Percentiles rank a stretch among this genome's conserved stretches.
These are phyloP conservation scores for Wakefieldia striispora DNA, from an alignment of 768 basidiomycete genomes.

Conservation along the genomic window DNA sequence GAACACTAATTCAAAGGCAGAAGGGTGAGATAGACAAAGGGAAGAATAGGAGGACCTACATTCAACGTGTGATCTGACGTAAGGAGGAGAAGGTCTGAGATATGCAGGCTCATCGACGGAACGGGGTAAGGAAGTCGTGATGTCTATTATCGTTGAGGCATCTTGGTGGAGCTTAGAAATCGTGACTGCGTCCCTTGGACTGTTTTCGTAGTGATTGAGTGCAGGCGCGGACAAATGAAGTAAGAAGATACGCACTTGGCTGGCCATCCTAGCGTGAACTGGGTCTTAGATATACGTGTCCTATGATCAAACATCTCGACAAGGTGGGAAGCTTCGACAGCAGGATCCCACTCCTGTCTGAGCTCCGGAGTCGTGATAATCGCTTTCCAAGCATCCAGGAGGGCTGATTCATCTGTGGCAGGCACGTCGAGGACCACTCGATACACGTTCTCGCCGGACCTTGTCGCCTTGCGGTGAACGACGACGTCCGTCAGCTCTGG, in stretches of 20 bases:
- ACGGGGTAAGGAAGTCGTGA: slow-evolving; percentile 91
- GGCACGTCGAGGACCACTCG: slow-evolving; percentile 81
- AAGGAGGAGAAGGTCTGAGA: slow-evolving; percentile 87
- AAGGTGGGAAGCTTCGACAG: slow-evolving; percentile 80
- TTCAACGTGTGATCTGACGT: slow-evolving; percentile 83
- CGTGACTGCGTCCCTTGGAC: slow-evolving; percentile 91
- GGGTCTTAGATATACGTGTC: slow-evolving; percentile 86
- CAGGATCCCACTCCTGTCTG: slow-evolving; percentile 89
- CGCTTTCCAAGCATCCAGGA: slow-evolving; percentile 78
- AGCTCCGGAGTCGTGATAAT: slow-evolving; percentile 84
- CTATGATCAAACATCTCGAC: slow-evolving; percentile 84
- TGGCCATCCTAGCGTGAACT: slow-evolving; percentile 94
- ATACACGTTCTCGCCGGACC: slow-evolving; percentile 74
- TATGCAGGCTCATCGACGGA: slow-evolving; percentile 90
- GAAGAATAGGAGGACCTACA: slow-evolving; percentile 41
- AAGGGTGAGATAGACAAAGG: slow-evolving; percentile 6
- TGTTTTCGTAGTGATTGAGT: slow-evolving; percentile 31
- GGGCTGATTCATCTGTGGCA: slow-evolving; percentile 49
- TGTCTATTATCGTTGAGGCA: slow-evolving; percentile 78
- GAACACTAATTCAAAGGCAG: slow-evolving; percentile 52
- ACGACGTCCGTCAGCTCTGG: slow-evolving; percentile 72
- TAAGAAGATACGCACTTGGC: slow-evolving; percentile 73
- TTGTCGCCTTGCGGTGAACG: slow-evolving; percentile 70
- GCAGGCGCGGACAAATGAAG: neutral
- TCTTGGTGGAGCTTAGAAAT: slow-evolving; percentile 87